Conservation (phyloP, 202 grass and related monocot genomes). For the Thinopyrum obtusiflorum region DNA sequence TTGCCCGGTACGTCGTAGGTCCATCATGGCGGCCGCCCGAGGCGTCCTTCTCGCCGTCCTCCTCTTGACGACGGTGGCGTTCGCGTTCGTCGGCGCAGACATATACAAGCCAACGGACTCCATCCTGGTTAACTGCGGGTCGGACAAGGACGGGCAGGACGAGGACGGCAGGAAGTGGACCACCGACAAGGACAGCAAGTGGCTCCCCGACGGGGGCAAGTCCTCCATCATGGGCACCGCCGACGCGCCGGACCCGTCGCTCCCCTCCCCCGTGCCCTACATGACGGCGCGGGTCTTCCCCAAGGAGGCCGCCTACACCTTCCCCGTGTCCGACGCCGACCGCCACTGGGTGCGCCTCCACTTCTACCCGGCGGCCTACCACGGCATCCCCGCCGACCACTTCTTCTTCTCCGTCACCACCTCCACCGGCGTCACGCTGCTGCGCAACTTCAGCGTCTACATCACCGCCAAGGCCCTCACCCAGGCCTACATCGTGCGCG, state of each 20-base stretch:
- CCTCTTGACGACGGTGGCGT: not conserved
- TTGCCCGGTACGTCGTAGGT: not conserved
- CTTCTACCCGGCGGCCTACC: constrained; percentile 78
- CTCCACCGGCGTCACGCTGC: constrained; percentile 57
- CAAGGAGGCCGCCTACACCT: constrained; percentile 56
- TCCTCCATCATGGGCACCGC: constrained; percentile 41
- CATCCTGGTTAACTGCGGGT: constrained; percentile 63
- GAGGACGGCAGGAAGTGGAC: constrained; percentile 61
- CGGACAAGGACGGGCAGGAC: constrained; percentile 49
- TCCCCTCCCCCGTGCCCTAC: constrained; percentile 71
- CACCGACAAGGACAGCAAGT: constrained; percentile 46
- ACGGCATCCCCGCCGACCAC: constrained; percentile 38
- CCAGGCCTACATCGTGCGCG: constrained; percentile 67
- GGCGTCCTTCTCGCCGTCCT: not conserved
- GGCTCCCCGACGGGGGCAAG: constrained; percentile 38
- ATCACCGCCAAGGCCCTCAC: constrained; percentile 72
- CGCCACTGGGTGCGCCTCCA: constrained; percentile 86
- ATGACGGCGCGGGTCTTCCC: constrained; percentile 82
- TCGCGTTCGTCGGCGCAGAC: not conserved
- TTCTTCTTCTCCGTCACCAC: constrained; percentile 73
- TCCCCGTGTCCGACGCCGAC: constrained; percentile 42
- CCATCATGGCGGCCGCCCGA: constrained; percentile 1
- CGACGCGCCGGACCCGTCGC: constrained; percentile 48
- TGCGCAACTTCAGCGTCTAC: constrained; percentile 85
- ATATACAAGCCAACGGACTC: constrained; percentile 56